Percentiles rank a stretch among this genome's conserved stretches.
Conservation (phyloP, 129 eudicot genomes). For the Ambrosia trifida region DNA sequence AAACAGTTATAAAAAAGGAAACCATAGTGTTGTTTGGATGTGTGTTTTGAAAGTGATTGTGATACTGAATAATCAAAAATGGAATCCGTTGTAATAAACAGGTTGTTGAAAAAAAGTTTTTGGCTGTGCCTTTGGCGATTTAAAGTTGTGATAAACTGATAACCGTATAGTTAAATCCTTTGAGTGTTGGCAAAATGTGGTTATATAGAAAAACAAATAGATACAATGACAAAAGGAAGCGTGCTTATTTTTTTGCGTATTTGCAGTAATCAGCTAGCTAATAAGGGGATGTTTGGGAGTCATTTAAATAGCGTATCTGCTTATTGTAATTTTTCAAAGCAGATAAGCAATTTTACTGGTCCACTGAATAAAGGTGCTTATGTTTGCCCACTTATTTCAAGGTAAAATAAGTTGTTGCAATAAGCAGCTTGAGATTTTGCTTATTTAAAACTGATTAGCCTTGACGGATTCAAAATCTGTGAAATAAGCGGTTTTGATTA, state of each 20-base stretch:
- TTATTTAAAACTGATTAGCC: not conserved
- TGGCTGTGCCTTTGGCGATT: not conserved
- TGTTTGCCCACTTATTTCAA: not conserved
- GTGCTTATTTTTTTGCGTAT: too few species aligned
- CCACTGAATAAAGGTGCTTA: not conserved
- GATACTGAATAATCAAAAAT: not conserved
- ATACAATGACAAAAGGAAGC: not conserved
- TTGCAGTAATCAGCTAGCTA: not conserved
- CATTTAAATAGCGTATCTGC: not conserved
- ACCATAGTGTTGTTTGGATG: not conserved
- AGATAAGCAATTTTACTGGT: not conserved
- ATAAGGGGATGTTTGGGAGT: not conserved
- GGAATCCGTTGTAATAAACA: not conserved
- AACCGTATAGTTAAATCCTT: not conserved
- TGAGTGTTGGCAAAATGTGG: not conserved
- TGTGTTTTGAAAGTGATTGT: slow-evolving; percentile 6
- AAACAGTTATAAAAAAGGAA: not conserved
- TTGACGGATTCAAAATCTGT: not conserved
- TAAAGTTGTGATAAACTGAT: not conserved
- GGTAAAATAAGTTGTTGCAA: not conserved
- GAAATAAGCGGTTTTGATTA: not conserved
- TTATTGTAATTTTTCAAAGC: not conserved
- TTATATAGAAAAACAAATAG: not conserved
- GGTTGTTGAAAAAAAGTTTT: not conserved
- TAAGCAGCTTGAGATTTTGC: not conserved